Evolutionary conservation across 768 basidiomycete species (phyloP), one percentile per base, ranked within the genome.

Genomic region (Mrakia hoshinonis): DNA sequence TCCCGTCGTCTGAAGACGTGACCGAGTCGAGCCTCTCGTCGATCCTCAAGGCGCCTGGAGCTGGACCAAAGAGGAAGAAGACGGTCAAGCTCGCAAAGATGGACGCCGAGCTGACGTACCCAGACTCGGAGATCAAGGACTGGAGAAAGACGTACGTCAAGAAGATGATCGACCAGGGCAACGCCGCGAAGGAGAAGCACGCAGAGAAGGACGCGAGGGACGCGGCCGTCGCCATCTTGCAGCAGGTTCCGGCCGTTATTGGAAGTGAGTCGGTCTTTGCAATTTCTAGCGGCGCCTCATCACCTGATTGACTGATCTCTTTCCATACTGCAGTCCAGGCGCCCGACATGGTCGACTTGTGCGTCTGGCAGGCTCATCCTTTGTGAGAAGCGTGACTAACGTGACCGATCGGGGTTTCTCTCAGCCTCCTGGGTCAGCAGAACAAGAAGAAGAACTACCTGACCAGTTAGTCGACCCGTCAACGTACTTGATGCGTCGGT

Each of bases 101-200:
- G 47, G 70, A 72, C 39, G 60, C 60, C 31, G 66, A 65, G 29
- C 38, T 72, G 20, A 72, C 52, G 11, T 29, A 34, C 48, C 18
- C 64, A 12, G 70, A 72, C 38, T 39, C 39, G 67, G 70, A 67
- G 47, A 65, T 72, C 39, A 64, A 65, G 24, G 54, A 49, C 7
- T 72, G 70, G 70, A 36, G 70, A 22, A 51, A 54, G 51, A n/a
- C 54, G 12, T 72, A 72, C 34, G 54, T 72, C 24, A 51, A 72
- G 18, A 38, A 39, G 13, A 66, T 67, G 70, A 29, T 67, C 26
- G 58, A 67, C 5, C 51, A 60, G 26, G 47, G 54, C 54, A 55
- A 46, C 43, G 55, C 36, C 11, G 38, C 49, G 26, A 29, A 49
- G 12, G 22, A 52, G 24, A 29, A 39, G 29, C 20, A 4, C 22